Conservation (phyloP, 306 rosid species). For the Begonia peltatifolia region DNA sequence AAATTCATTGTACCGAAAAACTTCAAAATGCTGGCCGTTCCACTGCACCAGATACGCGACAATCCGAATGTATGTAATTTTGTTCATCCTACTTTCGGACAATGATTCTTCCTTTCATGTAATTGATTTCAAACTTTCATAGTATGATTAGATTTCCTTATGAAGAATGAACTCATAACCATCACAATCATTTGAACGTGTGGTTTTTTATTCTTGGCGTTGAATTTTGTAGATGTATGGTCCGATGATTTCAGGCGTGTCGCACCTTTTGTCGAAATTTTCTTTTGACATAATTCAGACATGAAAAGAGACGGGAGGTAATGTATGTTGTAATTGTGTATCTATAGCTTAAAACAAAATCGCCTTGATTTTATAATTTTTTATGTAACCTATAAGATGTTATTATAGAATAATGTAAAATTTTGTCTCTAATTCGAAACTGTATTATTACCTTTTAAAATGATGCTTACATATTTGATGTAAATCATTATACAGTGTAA, state of each 20-base stretch:
- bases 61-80: conserved; percentile 40
- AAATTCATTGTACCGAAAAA: conserved; percentile 66
- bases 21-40: conserved; percentile 69
- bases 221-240: conserved; percentile 63
- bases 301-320: conserved; percentile 3
- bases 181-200: not conserved
- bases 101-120: not conserved
- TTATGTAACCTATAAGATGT: no score
- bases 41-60: conserved; percentile 65
- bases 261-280: conserved; percentile 62
- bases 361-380: no score
- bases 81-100: not conserved
- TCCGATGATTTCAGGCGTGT: conserved; percentile 53
- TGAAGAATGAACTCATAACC: no score
- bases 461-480: no score
- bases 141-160: no score
- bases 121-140: not conserved
- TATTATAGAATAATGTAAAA: no score
- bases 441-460: no score
- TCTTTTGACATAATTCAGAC: conserved; percentile 44
- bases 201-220: not conserved
- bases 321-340: no score
- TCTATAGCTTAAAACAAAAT: no score
- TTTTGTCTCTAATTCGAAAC: no score
- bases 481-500: no score